phyloP scores from a whole-genome alignment of 257 asterid species.

The Nicotiana sylvestris region DNA sequence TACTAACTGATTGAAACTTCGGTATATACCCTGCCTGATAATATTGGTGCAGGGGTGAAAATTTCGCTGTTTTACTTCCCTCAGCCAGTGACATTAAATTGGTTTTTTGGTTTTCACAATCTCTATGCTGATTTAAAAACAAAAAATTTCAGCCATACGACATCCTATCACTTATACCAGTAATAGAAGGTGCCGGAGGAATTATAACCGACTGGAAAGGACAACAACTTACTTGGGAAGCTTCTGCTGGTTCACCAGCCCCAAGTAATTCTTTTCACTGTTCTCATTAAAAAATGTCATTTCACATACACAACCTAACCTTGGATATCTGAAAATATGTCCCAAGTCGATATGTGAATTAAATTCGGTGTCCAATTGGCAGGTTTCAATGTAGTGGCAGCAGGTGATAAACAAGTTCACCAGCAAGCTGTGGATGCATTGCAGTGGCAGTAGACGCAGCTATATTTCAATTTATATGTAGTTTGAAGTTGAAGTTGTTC shows the following conservation, averaged over 20 bases:
- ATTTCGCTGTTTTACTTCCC: not conserved
- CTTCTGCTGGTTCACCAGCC: conserved; percentile 59
- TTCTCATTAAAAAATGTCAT: not conserved
- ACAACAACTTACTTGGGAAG: conserved; percentile 65
- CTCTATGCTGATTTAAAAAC: not conserved
- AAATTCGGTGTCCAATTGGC: conserved; percentile 3
- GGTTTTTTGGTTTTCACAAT: not conserved
- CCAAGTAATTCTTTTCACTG: conserved; percentile 37
- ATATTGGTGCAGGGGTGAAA: not conserved
- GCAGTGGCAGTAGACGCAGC: conserved; percentile 40
- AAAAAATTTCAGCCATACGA: conserved; percentile 74
- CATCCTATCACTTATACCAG: conserved; percentile 88
- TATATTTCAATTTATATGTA: not conserved
- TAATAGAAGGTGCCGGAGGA: conserved; percentile 96
- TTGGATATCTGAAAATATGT: not conserved
- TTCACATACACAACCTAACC: not conserved
- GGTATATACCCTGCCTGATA: not conserved
- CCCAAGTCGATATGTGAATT: not conserved
- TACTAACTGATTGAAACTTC: not conserved
- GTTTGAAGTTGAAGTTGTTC: not conserved
- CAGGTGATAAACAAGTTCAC: conserved; percentile 67
- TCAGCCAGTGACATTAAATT: not conserved
- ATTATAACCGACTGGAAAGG: conserved; percentile 88
- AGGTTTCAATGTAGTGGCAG: conserved; percentile 86
- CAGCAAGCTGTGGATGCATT: conserved; percentile 56